Conservation (phyloP, 352 stramenopile genomes). For the Phytophthora kernoviae region DNA sequence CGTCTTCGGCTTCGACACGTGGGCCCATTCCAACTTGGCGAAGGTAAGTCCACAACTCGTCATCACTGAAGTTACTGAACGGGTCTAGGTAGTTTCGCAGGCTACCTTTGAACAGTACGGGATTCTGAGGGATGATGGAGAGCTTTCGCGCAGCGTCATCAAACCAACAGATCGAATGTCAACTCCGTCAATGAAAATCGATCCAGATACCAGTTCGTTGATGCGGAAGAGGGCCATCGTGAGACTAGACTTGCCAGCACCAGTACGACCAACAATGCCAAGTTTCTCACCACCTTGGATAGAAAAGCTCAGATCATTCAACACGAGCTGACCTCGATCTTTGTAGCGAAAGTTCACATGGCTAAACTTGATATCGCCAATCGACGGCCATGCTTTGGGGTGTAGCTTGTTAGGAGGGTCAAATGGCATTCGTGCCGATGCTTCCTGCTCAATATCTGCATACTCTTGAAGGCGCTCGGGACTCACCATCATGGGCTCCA, state of each 20-base stretch:
- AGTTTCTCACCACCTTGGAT: conserved; percentile 63
- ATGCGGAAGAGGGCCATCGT: conserved; percentile 90
- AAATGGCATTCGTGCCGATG: conserved; percentile 40
- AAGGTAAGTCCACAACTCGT: conserved; percentile 56
- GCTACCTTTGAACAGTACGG: conserved; percentile 92
- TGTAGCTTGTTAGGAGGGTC: conserved; percentile 44
- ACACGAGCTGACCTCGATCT: conserved; percentile 48
- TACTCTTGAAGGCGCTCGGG: conserved; percentile 92
- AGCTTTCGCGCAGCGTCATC: conserved; percentile 76
- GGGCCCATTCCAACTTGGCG: conserved; percentile 47
- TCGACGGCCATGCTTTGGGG: conserved; percentile 64
- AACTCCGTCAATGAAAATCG: conserved; percentile 89
- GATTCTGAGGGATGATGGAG: conserved; percentile 94
- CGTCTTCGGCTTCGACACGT: conserved; percentile 55
- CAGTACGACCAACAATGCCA: conserved; percentile 90
- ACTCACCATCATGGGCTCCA: conserved; percentile 85
- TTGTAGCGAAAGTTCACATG: conserved; percentile 92
- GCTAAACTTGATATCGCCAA: conserved; percentile 81
- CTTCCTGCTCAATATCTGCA: conserved; percentile 59
- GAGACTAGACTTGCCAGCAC: conserved; percentile 86
- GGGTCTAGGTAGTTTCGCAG: conserved; percentile 93
- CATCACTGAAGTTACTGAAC: conserved; percentile 79
- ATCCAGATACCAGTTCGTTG: conserved; percentile 80
- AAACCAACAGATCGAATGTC: conserved; percentile 81
- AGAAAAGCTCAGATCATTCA: conserved; percentile 42